A percentile compares a stretch with the other conserved stretches of the same genome.
These are phyloP conservation scores for Phylloporus sp. DNA, from an alignment of 768 basidiomycete species.

Conservation along the genomic window DNA sequence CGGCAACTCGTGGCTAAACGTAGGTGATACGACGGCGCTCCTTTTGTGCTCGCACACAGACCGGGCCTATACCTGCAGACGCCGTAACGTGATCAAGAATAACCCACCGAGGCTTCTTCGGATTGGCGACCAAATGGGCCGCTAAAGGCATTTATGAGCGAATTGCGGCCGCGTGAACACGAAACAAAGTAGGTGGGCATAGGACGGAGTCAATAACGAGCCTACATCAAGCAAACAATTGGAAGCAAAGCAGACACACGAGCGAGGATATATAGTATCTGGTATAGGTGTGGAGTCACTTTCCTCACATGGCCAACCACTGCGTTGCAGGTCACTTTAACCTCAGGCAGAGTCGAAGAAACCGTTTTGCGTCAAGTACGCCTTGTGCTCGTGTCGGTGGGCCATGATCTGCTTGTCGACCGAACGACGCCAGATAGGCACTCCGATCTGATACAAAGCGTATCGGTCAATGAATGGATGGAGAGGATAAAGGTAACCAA, in stretches of 20 bases:
- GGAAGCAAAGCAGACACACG: background rate
- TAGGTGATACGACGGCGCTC: too few species aligned
- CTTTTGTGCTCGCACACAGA: too few species aligned
- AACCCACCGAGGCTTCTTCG: too few species aligned
- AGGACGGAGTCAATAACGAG: background rate
- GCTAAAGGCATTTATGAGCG: background rate
- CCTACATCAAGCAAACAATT: background rate
- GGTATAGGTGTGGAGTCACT: background rate
- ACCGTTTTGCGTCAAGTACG: slow-evolving; percentile 41
- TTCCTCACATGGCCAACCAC: background rate
- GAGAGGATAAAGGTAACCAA: slow-evolving; percentile 26
- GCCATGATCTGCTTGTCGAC: slow-evolving; percentile 46
- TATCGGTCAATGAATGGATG: background rate
- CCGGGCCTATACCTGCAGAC: too few species aligned
- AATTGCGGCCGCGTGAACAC: background rate
- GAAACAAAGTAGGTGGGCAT: background rate
- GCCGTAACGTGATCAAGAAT: too few species aligned
- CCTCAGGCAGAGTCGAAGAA: slow-evolving; percentile 34
- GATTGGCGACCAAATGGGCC: too few species aligned
- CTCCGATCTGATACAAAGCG: slow-evolving; percentile 37
- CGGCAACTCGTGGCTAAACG: too few species aligned
- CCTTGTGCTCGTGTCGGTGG: slow-evolving; percentile 44
- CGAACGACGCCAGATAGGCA: slow-evolving; percentile 49
- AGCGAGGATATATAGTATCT: background rate
- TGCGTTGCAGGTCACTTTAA: background rate